Conservation (phyloP, 1,284 basidiomycete species). For the Inonotus hispidus region DNA sequence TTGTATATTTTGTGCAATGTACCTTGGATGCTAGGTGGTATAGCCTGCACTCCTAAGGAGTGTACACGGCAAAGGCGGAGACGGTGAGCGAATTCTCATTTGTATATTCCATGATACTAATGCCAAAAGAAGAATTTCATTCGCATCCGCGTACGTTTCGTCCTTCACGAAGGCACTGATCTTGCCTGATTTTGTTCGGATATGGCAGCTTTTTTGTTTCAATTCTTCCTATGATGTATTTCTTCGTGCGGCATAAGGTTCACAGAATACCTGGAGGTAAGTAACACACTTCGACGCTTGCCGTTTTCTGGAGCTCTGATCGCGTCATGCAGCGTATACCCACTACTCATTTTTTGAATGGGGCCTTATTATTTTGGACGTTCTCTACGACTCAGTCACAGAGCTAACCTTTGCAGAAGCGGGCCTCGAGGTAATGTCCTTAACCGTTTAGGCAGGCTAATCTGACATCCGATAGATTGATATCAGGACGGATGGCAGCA, state of each 20-base stretch:
- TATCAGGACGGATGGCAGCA: background rate
- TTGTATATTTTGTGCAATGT: constrained; percentile 74
- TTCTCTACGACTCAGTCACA: constrained; percentile 70
- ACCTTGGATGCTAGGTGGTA: constrained; percentile 84
- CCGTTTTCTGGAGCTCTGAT: background rate
- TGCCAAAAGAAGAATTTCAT: constrained; percentile 37
- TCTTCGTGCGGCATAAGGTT: constrained; percentile 82
- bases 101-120: background rate
- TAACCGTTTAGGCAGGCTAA: background rate
- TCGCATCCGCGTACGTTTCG: constrained; percentile 45
- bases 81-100: constrained; percentile 38
- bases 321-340: constrained; percentile 61
- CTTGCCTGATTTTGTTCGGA: constrained; percentile 1
- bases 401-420: constrained; percentile 56
- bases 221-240: constrained; percentile 74
- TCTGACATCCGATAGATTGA: background rate
- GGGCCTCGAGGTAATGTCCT: constrained; percentile 42
- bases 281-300: constrained; percentile 12
- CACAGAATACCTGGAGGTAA: constrained; percentile 73
- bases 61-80: constrained; percentile 38
- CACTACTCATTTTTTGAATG: constrained; percentile 85
- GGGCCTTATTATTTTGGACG: constrained; percentile 75
- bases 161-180: background rate
- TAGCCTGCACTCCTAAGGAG: constrained; percentile 45
- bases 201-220: constrained; percentile 61